A percentile compares a stretch with the other conserved stretches of the same genome.
phyloP scores from a whole-genome alignment of 2,329 filamentous ascomycete genomes.

The Pseudopithomyces chartarum region DNA sequence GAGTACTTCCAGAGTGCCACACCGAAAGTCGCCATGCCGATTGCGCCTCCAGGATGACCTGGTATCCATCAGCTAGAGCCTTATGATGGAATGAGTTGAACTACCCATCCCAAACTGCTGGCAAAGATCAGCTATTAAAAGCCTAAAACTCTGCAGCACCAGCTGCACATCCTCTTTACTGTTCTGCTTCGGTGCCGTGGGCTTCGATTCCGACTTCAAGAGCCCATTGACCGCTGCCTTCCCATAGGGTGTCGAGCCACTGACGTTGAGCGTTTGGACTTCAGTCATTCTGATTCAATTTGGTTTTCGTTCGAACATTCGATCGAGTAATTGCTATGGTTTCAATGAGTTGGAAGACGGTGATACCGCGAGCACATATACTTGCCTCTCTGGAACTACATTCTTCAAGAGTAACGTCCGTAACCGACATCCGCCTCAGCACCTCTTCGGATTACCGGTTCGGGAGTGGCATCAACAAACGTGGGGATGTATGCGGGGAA shows the following conservation, averaged over 20 bases:
- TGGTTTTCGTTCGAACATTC: background rate
- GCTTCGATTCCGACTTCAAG: constrained; percentile 20
- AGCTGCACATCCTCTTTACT: constrained; percentile 33
- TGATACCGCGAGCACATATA: background rate
- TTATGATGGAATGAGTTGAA: constrained; percentile 22
- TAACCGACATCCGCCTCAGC: background rate
- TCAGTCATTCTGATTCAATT: background rate
- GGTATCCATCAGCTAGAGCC: background rate
- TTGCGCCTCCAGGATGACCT: constrained; percentile 49
- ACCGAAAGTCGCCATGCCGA: constrained; percentile 64
- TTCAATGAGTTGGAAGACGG: background rate
- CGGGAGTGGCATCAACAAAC: background rate
- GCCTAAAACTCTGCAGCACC: constrained; percentile 64
- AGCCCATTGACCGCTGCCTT: constrained; percentile 18
- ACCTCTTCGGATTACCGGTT: constrained; percentile 5
- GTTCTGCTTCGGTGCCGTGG: constrained; percentile 17
- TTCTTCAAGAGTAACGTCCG: background rate
- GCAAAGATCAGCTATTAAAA: constrained; percentile 69
- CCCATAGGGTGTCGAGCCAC: constrained; percentile 22
- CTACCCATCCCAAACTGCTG: constrained; percentile 70
- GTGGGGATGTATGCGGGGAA: background rate
- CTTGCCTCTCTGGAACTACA: background rate
- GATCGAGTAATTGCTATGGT: background rate
- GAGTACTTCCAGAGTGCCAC: constrained; percentile 63
- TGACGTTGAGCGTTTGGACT: constrained; percentile 5